Base-by-base conservation (phyloP, 2,329 filamentous ascomycete genomes). In the Geosmithia putterillii region DNA sequence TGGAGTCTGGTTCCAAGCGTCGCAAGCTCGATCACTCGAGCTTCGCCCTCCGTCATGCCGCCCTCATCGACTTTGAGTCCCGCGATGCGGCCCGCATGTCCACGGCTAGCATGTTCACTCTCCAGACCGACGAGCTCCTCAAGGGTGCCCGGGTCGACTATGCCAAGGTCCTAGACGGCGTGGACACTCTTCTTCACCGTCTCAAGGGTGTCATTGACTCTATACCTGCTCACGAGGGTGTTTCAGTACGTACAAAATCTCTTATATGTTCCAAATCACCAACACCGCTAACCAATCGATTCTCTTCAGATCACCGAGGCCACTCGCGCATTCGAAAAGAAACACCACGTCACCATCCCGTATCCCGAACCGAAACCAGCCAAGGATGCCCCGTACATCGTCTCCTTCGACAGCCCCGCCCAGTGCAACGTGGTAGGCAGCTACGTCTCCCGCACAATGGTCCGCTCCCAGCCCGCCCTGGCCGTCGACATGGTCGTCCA, bases 391-490 rank as follows among this genome's bases (percentile, higher is more conserved):
- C 83, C 84, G 42, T 94, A 94, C 64, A 89, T 87, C 54, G 69
- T 96, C 42, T 71, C 81, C 35, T 95, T 87, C 59, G 72, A 73
- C 39, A 82, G 78, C 55, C 90, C 92, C 2, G 64, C 76, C 7
- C 80, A 81, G 51, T 79, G 92, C 61, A 95, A 95, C 55, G 83
- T 94, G 20, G 82, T 90, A 25, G 92, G 92, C 41, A 94, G 89
- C 62, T 90, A 94, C 65, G 76, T 84, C 10, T 69, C 85, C 42
- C 82, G 78, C 59, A 89, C 81, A 2, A 82, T 86, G 62, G 67
- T 79, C 45, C 84, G 83, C 53, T 69, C 71, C 10, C 76, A 81
- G 51, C 62, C 64, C 41, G 61, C 59, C 21, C 64, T 81, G 21
- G 69, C 74, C 15, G 71, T 95, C 46, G 90, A 96, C 60, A 76